Conservation (phyloP, 306 rosid genomes). For the Geum urbanum region DNA sequence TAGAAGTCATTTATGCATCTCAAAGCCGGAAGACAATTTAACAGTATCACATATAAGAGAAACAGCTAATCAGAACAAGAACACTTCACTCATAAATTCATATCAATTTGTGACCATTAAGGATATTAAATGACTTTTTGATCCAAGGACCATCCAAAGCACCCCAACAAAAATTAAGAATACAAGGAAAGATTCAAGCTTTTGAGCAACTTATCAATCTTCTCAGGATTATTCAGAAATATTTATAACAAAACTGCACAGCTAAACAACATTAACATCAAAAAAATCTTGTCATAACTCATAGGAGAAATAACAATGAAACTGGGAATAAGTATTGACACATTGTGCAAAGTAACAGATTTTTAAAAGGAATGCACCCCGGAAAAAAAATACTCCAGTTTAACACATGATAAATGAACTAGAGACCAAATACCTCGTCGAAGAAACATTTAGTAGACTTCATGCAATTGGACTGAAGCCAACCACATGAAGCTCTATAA, state of each 20-base stretch:
- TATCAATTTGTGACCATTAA: neutral
- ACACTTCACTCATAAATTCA: neutral
- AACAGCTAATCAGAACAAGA: neutral
- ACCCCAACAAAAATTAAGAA: neutral
- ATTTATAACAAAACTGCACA: neutral
- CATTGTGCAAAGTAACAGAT: neutral
- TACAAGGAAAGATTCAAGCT: neutral
- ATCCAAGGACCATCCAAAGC: neutral
- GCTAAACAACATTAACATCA: neutral
- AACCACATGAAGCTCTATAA: too few species aligned
- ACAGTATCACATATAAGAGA: neutral
- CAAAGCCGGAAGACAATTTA: neutral
- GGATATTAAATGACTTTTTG: neutral
- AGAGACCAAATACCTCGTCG: too few species aligned
- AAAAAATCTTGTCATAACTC: neutral
- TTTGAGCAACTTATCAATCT: neutral
- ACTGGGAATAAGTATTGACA: neutral
- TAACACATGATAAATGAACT: too few species aligned
- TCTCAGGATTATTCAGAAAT: neutral
- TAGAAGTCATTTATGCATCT: constrained; percentile 3
- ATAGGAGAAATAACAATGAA: neutral
- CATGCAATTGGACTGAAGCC: too few species aligned
- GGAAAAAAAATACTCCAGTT: neutral
- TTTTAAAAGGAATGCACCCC: neutral
- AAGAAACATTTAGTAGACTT: too few species aligned